Evolutionary conservation across 2,329 filamentous ascomycete species (phyloP).

Genomic region (Talaromyces sp.): DNA sequence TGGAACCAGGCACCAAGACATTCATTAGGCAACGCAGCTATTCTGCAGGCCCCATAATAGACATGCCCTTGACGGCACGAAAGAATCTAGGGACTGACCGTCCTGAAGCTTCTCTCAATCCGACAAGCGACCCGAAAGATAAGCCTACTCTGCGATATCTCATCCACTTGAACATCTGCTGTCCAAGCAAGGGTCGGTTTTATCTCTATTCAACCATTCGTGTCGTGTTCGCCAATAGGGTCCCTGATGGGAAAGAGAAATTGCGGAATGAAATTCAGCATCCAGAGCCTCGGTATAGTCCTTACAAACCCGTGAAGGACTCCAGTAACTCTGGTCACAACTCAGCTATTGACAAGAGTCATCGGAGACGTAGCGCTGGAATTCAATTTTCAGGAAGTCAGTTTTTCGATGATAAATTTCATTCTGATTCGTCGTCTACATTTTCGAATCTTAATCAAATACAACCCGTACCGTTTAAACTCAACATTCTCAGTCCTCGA

Average conservation of each 20-base stretch:
- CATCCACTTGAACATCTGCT: slow-evolving; percentile 89
- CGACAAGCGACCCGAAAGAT: slow-evolving; percentile 33
- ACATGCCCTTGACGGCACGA: slow-evolving; percentile 52
- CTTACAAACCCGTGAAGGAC: slow-evolving; percentile 62
- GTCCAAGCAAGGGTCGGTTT: slow-evolving; percentile 72
- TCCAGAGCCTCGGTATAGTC: slow-evolving; percentile 79
- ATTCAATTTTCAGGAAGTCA: slow-evolving; percentile 24
- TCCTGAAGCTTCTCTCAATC: slow-evolving; percentile 49
- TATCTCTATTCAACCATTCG: slow-evolving; percentile 89
- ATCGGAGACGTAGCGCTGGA: slow-evolving; percentile 51
- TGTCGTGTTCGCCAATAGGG: slow-evolving; percentile 93
- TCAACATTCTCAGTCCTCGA: neutral
- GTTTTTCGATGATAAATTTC: neutral
- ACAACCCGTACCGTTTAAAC: neutral
- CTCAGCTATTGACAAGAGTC: slow-evolving; percentile 52
- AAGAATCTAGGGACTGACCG: slow-evolving; percentile 47
- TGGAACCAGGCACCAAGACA: slow-evolving; percentile 91
- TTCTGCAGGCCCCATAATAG: slow-evolving; percentile 77
- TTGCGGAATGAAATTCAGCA: slow-evolving; percentile 83
- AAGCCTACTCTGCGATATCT: slow-evolving; percentile 80
- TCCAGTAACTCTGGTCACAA: slow-evolving; percentile 13
- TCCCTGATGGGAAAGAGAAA: slow-evolving; percentile 91
- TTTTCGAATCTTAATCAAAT: neutral
- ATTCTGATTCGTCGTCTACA: slow-evolving; percentile 5
- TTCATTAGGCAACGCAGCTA: slow-evolving; percentile 94